Percentiles rank a stretch among this genome's conserved stretches.
Evolutionary conservation across 306 rosid species (phyloP).

Genomic region (Citrullus mucosospermus): DNA sequence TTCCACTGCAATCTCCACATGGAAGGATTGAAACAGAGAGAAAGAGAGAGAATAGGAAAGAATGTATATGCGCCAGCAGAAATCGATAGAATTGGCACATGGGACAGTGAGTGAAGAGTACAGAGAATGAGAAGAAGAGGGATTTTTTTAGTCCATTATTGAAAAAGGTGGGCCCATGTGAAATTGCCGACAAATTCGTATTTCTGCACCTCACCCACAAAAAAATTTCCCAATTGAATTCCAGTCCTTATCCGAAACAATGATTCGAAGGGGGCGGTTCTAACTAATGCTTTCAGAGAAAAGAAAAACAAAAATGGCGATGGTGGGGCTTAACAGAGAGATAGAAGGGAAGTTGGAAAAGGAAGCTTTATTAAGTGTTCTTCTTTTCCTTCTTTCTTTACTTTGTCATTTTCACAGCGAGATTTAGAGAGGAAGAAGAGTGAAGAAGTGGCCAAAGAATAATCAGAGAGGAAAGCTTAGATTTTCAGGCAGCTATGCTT

Average conservation of each 20-base stretch:
- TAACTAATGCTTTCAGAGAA: not conserved
- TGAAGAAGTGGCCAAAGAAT: constrained; percentile 39
- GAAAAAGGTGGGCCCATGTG: constrained; percentile 47
- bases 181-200: constrained; percentile 25
- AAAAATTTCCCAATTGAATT: not conserved
- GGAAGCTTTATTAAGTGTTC: constrained; percentile 4
- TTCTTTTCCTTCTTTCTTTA: not conserved
- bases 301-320: not conserved
- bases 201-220: constrained; percentile 3
- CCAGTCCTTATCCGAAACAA: constrained; percentile 4
- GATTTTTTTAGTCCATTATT: constrained; percentile 22
- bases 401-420: constrained; percentile 30
- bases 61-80: constrained; percentile 14
- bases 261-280: not conserved
- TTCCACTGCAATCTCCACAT: constrained; percentile 1
- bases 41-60: constrained; percentile 5
- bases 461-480: constrained; percentile 18
- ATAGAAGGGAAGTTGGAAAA: not conserved
- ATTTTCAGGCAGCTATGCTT: not conserved
- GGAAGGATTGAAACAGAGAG: constrained; percentile 19
- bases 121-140: constrained; percentile 4
- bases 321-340: constrained; percentile 5
- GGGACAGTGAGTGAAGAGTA: constrained; percentile 22
- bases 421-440: constrained; percentile 4
- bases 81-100: constrained; percentile 37